Evolutionary conservation across 768 basidiomycete genomes (phyloP), one percentile per base, ranked within the genome.

Genomic region (Hygrophoropsis aurantiaca): DNA sequence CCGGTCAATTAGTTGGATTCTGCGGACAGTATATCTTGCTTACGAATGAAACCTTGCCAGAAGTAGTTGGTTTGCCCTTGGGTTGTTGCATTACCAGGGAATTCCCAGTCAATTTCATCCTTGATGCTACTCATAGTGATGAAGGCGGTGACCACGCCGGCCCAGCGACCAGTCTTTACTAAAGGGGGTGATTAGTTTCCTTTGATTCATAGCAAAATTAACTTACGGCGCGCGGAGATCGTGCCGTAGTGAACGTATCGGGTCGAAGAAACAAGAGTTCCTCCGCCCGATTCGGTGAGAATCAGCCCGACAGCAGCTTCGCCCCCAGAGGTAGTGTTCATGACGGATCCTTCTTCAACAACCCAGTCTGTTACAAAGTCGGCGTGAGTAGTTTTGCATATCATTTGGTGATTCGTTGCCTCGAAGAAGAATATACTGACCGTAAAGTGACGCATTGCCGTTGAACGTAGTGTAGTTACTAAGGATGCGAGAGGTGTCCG

Each of bases 101-200:
- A 91, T 61, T 90, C 88, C 88, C 90, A 90, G 53, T 92, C 89
- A 42, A 92, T 87, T 61, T 91, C 90, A 58, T 90, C 87, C 61
- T 87, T 90, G 56, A 90, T 75, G 53, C 85, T 80, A 56, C 79
- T 81, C 90, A 92, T 92, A 5, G 84, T 86, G 58, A 90, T 88
- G 67, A 87, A 87, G 8, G 91, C 90, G 1, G 85, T 84, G 44
- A 94, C 85, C 6, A 94, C 83, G 26, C 90, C 90, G 15, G 62
- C 74, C 88, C 87, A 90, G 47, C 80, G 78, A 34, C 86, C 81
- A 1, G 88, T 85, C 69, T 90, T 90, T 54, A 90, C 85, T 87
- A 56, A 15, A 37, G 11, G 23, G 16, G 2, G 11, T 4, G 16
- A n/a, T 9, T 20, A 21, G 3, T 30, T 7, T 30, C 27, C 13